phyloP scores from a whole-genome alignment of 176 grass and related monocot species.

The Zoysia japonica region DNA sequence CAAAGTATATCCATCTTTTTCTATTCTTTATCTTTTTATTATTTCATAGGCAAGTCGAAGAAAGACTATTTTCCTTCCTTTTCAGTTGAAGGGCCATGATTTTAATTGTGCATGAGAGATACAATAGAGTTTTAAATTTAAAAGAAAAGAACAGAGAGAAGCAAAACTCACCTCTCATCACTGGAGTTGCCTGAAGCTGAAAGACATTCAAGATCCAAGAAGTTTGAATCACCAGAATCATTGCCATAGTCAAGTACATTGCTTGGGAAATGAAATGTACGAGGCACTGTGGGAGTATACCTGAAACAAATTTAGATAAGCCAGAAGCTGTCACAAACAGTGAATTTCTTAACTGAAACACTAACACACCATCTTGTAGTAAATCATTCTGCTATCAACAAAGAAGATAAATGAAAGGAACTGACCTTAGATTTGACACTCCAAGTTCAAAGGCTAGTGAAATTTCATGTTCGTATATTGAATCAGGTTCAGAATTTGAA shows the following conservation, averaged over 20 bases:
- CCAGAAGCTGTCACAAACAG: slow-evolving; percentile 19
- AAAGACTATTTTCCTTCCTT: neutral
- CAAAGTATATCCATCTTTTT: neutral
- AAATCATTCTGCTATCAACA: neutral
- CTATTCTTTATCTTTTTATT: neutral
- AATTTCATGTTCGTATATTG: slow-evolving; percentile 40
- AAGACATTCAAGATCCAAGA: slow-evolving; percentile 54
- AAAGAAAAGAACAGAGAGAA: neutral
- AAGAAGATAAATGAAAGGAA: slow-evolving; percentile 12
- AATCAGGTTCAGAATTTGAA: slow-evolving; percentile 36
- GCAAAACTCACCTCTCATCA: slow-evolving; percentile 47
- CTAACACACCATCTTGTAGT: neutral
- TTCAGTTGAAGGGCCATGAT: neutral
- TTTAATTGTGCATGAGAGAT: slow-evolving; percentile 15
- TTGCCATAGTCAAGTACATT: slow-evolving; percentile 11
- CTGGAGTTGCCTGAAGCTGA: slow-evolving; percentile 52
- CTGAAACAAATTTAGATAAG: slow-evolving; percentile 37
- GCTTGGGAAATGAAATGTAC: slow-evolving; percentile 16
- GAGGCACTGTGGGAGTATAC: slow-evolving; percentile 33
- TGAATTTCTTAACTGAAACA: slow-evolving; percentile 22
- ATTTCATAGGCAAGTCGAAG: neutral
- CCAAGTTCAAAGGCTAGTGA: slow-evolving; percentile 36
- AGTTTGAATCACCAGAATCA: slow-evolving; percentile 53
- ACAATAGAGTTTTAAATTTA: neutral
- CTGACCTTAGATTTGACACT: slow-evolving; percentile 45